Evolutionary conservation across 2,329 filamentous ascomycete species (phyloP), one percentile per base, ranked within the genome.

Genomic region (Bipolaris cookei): DNA sequence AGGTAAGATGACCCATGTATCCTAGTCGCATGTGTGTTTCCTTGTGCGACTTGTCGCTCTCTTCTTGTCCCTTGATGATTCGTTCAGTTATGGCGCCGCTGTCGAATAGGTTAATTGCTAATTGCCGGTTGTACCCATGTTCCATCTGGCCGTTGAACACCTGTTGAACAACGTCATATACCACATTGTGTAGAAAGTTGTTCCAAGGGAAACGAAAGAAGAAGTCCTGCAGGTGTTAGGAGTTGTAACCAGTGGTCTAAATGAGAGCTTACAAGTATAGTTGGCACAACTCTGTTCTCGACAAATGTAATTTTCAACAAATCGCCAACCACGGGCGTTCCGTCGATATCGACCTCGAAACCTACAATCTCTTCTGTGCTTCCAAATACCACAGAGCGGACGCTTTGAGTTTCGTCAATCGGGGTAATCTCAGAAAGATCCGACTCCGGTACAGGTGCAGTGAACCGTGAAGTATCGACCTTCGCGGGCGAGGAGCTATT

Each of bases 201-300:
- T 99, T 99, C 95, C 95, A 99, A 1, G 95, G 94, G 71, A 98
- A 99, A 58, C 90, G 88, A 81, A 99, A 99, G 80, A 99, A 99
- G 81, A 98, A 98, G 55, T 92, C 91, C 92, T 96, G 63, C 1
- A n/a, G 3, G 21, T 7, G 28, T 30, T 23, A 67, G 52, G 35
- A 30, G 3, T 16, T 25, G 6, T 3, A 4, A 10, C n/a, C 1
- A 20, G 21, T 38, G 18, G 47, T 32, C 25, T 61, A 37, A 56
- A 23, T 34, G n/a, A 8, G 16, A 37, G 79, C 89, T 84, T 83
- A 96, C 92, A 75, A 99, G 79, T 69, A 99, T 98, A 2, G 92
- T 97, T 25, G 95, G 95, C 51, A 99, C 93, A 62, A 99, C 95
- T 64, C 88, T 87, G 77, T 98, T 88, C 76, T 97, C 90, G 21